Evolutionary conservation across 768 basidiomycete genomes (phyloP), one percentile per base, ranked within the genome.

Genomic region (Trametes elegans): DNA sequence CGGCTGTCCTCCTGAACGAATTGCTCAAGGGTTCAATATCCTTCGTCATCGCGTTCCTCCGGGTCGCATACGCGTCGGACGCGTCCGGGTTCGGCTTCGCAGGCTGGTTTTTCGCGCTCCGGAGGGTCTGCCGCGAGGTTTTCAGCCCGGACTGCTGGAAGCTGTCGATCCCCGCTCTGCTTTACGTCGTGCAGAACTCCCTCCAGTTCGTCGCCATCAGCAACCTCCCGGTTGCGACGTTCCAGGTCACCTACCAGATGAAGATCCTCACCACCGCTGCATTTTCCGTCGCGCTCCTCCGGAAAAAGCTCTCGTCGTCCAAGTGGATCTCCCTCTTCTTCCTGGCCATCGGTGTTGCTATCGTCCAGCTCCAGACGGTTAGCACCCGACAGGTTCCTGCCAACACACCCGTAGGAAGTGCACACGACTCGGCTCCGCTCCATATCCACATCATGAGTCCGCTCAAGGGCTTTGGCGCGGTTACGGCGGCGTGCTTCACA

Each of bases 171-270:
- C 96, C 96, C 1, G 95, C 96, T 18, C 79, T 97, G 58, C 87
- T 98, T 61, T 98, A 97, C 65, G 87, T 94, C 60, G 80, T 96
- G n/a, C 93, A 98, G 72, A 98, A 98, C 70, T 90, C 91, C 34
- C 83, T 99, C 21, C 97, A 98, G 71, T 99, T 96, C 71, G 92
- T 97, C 61, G 97, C 97, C 21, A 88, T 96, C 58, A 83, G 84
- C 61, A 98, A 99, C 72, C 83, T 99, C 54, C 92, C 93, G 34
- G 95, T 93, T 49, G 96, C 97, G 13, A 93, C 96, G 3, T 99
- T 98, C 75, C 96, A 98, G 70, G 93, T 98, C 59, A 91, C 90
- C 8, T 96, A 98, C 70, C 94, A 98, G 73, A 95, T 98, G 94
- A 98, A 98, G 72, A 98, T 98, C 68, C 80, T 98, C 53, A 98